Evolutionary conservation across 1,284 basidiomycete genomes (phyloP).

Genomic region (Heterobasidion occidentale): DNA sequence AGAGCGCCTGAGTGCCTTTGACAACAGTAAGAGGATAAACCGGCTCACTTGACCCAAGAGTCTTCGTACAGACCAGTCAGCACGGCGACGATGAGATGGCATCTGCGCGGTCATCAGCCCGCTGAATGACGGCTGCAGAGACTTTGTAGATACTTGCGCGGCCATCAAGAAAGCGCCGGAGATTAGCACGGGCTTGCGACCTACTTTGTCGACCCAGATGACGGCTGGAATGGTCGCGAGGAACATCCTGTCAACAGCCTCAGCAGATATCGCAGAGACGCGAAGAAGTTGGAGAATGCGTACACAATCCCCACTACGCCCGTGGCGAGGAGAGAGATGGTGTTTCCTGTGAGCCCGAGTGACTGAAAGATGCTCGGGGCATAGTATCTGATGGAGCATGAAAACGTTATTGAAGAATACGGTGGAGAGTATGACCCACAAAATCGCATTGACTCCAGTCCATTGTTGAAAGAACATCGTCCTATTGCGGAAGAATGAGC

Average conservation of each 20-base stretch:
- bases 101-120: slow-evolving; percentile 25
- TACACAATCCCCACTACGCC: slow-evolving; percentile 78
- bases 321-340: slow-evolving; percentile 63
- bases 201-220: slow-evolving; percentile 64
- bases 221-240: slow-evolving; percentile 69
- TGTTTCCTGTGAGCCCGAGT: slow-evolving; percentile 52
- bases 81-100: slow-evolving; percentile 58
- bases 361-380: slow-evolving; percentile 56
- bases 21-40: no score
- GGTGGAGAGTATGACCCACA: slow-evolving; percentile 22
- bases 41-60: slow-evolving; percentile 38
- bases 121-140: background rate
- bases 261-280: background rate
- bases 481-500: slow-evolving; percentile 18
- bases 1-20: no score
- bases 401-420: background rate
- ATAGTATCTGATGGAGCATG: slow-evolving; percentile 28
- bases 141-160: slow-evolving; percentile 22
- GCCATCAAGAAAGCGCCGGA: slow-evolving; percentile 70
- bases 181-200: slow-evolving; percentile 61
- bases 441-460: slow-evolving; percentile 58
- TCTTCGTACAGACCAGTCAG: slow-evolving; percentile 47
- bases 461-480: slow-evolving; percentile 75
- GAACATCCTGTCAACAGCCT: slow-evolving; percentile 44
- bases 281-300: slow-evolving; percentile 12